A percentile compares a stretch with the other conserved stretches of the same genome.
Conservation (phyloP, 2,329 filamentous ascomycete genomes). For the Penicillium vulpinum region DNA sequence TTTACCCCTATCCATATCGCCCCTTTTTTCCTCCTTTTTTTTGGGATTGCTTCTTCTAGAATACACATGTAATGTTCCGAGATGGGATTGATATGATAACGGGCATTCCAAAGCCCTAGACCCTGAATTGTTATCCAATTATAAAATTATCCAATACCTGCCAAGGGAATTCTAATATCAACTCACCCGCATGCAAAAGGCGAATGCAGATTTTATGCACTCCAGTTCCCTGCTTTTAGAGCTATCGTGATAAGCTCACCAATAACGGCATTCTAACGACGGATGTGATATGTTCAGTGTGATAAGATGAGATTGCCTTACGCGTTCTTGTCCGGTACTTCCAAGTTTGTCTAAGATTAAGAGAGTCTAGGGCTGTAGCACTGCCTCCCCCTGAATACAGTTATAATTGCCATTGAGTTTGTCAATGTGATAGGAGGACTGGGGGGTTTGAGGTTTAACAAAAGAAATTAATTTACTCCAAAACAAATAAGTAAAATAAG, state of each 20-base stretch:
- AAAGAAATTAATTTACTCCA: neutral
- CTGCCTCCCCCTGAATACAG: constrained; percentile 4
- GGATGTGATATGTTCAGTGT: constrained; percentile 23
- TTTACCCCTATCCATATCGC: constrained; percentile 12
- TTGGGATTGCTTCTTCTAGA: neutral
- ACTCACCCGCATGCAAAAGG: constrained; percentile 17
- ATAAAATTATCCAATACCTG: constrained; percentile 2
- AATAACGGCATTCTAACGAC: constrained; percentile 14
- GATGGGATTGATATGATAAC: constrained; percentile 18
- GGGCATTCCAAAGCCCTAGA: constrained; percentile 21
- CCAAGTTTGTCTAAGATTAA: too few relatives aligned
- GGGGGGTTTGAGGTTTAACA: too few relatives aligned
- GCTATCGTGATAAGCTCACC: constrained; percentile 18
- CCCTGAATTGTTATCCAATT: too few relatives aligned
- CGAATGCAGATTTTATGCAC: neutral
- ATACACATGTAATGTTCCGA: constrained; percentile 13
- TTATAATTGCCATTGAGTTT: neutral
- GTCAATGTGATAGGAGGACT: neutral
- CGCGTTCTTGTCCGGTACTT: constrained; percentile 10
- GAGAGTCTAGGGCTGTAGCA: too few relatives aligned
- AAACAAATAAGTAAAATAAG: neutral
- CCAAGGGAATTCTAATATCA: constrained; percentile 8
- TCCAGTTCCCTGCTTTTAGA: constrained; percentile 9
- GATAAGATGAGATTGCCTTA: constrained; percentile 6
- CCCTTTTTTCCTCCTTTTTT: constrained; percentile 2